These are phyloP conservation scores for Mycena albidolilacea DNA, from an alignment of 768 basidiomycete genomes.

Conservation along the genomic window DNA sequence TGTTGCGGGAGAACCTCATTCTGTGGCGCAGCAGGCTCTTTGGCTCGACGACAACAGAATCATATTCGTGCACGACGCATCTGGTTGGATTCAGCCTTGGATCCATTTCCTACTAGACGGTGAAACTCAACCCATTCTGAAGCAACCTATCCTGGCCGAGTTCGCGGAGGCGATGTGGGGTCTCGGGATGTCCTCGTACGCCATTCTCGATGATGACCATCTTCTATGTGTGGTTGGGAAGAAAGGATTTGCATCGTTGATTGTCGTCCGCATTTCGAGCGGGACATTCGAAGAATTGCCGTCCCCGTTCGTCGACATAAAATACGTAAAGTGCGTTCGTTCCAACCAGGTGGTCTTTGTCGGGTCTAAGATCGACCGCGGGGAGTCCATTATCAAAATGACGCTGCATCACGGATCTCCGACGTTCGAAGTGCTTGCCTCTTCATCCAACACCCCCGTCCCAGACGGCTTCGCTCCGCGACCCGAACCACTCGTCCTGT, in stretches of 20 bases:
- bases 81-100: constrained; percentile 30
- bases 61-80: constrained; percentile 17
- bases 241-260: constrained; percentile 13
- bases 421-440: constrained; percentile 16
- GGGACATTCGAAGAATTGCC: constrained; percentile 19
- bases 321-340: constrained; percentile 11
- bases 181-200: constrained; percentile 25
- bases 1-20: constrained; percentile 16
- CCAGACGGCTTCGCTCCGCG: background rate
- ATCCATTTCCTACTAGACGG: constrained; percentile 7
- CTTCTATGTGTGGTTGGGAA: constrained; percentile 4
- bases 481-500: constrained; percentile 13
- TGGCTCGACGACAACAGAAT: constrained; percentile 20
- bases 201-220: constrained; percentile 21
- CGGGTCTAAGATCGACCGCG: constrained; percentile 10
- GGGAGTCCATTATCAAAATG: constrained; percentile 17
- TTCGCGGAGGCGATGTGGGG: constrained; percentile 30
- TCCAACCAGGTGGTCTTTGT: constrained; percentile 18
- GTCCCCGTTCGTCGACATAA: constrained; percentile 25
- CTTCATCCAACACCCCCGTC: constrained; percentile 12
- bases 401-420: background rate
- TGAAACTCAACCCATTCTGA: constrained; percentile 13
- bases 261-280: constrained; percentile 13
- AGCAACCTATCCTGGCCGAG: constrained; percentile 7
- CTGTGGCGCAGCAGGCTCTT: constrained; percentile 22